Base-by-base conservation (phyloP, 177 flowering plant genomes). In the Vitis hybrid region DNA sequence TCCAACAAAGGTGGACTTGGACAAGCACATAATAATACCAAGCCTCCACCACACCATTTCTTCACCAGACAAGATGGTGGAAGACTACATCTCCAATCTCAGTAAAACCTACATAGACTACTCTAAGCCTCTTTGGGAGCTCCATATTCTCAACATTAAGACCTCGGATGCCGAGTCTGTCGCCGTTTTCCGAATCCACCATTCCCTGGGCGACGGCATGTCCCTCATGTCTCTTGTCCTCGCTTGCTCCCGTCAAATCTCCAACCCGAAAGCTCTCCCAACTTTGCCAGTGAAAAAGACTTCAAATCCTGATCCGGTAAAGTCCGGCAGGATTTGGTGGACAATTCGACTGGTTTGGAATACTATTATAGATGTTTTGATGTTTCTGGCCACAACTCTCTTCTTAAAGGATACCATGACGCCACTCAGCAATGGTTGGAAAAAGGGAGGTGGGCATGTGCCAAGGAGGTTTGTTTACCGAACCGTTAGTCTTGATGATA, bases 141-240 rank as follows among this genome's bases (percentile, higher is more conserved):
- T 72, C 10, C 87, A 85, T 60, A 56, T 83, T 35, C 82, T 85
- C 18, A 78, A 80, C 66, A 11, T 85, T 49, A 71, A 70, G 57
- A 81, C 84, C 50, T 66, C 82, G 1, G 60, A 80, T 1, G 74
- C 86, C 0, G 76, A 76, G 46, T 76, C 79, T 1, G 58, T 70
- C 3, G 80, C 67, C 12, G 58, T 85, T 13, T 72, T 83, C 56
- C 62, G 80, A 32, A 66, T 79, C 56, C 88, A 85, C 66, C 88
- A 83, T 78, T 79, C 86, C 2, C 73, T 82, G 15, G 88, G 88
- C 6, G 86, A 85, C 49, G 88, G 86, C 21, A 49, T 71, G 11
- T 85, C 89, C 18, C 75, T 85, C 15, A 75, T 85, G 66, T 78
- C 89, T 10, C 80, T 80, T 19, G 66, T 83, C 2, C 76, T 85